These are phyloP conservation scores for Nicotiana tabacum DNA, from an alignment of 257 asterid species.

Conservation along the genomic window DNA sequence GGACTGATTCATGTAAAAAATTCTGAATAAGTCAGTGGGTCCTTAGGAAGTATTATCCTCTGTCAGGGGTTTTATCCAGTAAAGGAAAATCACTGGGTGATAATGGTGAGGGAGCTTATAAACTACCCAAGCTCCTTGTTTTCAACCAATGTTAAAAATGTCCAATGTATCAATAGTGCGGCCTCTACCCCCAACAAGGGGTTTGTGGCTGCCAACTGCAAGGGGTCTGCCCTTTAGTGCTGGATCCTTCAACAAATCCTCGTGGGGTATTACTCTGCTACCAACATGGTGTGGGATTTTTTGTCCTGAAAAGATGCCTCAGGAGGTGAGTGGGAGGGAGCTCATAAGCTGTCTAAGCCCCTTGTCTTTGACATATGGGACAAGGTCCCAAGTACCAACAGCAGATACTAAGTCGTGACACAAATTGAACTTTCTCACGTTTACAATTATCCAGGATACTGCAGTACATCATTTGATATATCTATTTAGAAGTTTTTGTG, in stretches of 20 bases:
- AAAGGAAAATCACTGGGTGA: not conserved
- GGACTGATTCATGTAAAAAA: not conserved
- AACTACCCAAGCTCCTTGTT: not conserved
- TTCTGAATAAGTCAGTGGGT: no score
- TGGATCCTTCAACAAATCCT: not conserved
- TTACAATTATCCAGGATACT: not conserved
- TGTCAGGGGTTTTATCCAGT: not conserved
- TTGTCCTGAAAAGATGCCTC: not conserved
- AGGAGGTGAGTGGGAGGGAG: not conserved
- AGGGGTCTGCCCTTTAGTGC: not conserved
- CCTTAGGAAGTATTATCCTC: not conserved
- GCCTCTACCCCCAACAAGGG: not conserved
- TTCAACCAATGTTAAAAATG: not conserved
- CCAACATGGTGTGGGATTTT: not conserved
- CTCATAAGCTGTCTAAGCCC: not conserved
- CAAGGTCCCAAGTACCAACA: not conserved
- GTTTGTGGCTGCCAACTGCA: not conserved
- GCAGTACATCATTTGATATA: not conserved
- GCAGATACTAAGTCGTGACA: not conserved
- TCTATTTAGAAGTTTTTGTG: not conserved
- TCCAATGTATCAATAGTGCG: not conserved
- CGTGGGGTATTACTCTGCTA: constrained; percentile 1
- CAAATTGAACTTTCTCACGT: not conserved
- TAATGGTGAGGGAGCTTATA: not conserved
- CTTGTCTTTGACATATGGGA: constrained; percentile 1